Evolutionary conservation across 2,329 filamentous ascomycete genomes (phyloP), one percentile per base, ranked within the genome.

Genomic region (Helminthosporium solani): DNA sequence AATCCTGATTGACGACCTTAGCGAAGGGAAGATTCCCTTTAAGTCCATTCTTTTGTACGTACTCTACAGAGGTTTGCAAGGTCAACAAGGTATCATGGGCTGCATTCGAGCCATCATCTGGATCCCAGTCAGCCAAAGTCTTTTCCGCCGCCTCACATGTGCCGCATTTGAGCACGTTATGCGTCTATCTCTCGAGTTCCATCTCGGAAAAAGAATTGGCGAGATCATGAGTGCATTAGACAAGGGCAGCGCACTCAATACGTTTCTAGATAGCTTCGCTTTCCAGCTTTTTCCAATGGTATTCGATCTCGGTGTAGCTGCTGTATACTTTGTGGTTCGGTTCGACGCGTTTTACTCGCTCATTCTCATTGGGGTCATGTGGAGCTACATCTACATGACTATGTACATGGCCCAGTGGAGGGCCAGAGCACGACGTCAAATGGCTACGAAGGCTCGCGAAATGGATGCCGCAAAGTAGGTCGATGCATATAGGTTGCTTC

Each of bases 321-420:
- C 83, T 31, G 68, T 79, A 18, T 85, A 85, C 51, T 73, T 86
- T 21, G 80, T 81, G 1, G 64, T 78, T 46, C 79, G 73, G 0
- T 84, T 84, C 53, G 82, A 85, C 62, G 79, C 80, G 12, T 76
- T 85, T 40, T 84, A 84, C 51, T 82, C 81, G 3, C 70, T 84
- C 5, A 72, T 79, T 9, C 69, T 83, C 3, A 82, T 84, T 51
- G 71, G 82, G 15, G 54, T 78, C 76, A 49, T 73, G 67, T 78
- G 75, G 71, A 67, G 68, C 0, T 79, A 79, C 56, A 71, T 79
- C 38, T 78, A 74, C 50, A 58, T 77, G 16, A 79, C 76, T 3
- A 75, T 78, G 19, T 77, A 78, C 38, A 75, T 78, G 58, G 75
- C 76, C 46, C 73, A 76, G 44, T 77, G 70, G 40, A 67, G 76